A percentile compares a stretch with the other conserved stretches of the same genome.
These are phyloP conservation scores for Dispira simplex DNA, from an alignment of 192 early-diverging fungal species.

Conservation along the genomic window DNA sequence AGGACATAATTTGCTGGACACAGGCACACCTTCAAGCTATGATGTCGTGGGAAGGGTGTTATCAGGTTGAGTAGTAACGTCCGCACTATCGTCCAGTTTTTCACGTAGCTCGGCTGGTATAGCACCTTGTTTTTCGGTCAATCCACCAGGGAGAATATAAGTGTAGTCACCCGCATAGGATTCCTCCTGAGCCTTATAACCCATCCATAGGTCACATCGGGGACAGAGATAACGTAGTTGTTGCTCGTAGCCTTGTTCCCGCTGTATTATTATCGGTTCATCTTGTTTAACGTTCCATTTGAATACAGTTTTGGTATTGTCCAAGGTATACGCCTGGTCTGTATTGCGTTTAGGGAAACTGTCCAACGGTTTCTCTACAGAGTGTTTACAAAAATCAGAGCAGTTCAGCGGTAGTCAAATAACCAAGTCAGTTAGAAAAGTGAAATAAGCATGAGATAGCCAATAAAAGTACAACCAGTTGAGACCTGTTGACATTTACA, in stretches of 20 bases:
- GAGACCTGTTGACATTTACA: neutral
- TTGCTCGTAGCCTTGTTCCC: neutral
- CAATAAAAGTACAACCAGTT: neutral
- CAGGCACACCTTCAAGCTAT: too few relatives aligned
- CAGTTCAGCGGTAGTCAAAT: neutral
- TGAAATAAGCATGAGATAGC: neutral
- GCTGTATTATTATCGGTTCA: neutral
- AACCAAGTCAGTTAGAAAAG: neutral
- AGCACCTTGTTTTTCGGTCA: neutral
- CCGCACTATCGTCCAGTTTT: neutral
- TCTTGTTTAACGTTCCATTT: slow-evolving; percentile 2
- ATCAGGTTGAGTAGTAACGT: neutral
- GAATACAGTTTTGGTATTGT: neutral
- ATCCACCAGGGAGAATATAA: neutral
- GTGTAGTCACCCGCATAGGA: slow-evolving; percentile 6
- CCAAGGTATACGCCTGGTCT: neutral
- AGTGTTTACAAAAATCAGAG: neutral
- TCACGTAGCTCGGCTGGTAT: neutral
- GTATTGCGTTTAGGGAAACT: neutral
- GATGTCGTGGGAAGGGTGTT: too few relatives aligned
- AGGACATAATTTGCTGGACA: too few relatives aligned
- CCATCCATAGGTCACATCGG: neutral
- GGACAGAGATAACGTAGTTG: neutral
- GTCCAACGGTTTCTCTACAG: neutral
- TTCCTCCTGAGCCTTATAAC: neutral